Percentiles rank a stretch among this genome's conserved stretches.
Conservation (phyloP, 2,329 filamentous ascomycete species). For the Ceratocystis destructans region DNA sequence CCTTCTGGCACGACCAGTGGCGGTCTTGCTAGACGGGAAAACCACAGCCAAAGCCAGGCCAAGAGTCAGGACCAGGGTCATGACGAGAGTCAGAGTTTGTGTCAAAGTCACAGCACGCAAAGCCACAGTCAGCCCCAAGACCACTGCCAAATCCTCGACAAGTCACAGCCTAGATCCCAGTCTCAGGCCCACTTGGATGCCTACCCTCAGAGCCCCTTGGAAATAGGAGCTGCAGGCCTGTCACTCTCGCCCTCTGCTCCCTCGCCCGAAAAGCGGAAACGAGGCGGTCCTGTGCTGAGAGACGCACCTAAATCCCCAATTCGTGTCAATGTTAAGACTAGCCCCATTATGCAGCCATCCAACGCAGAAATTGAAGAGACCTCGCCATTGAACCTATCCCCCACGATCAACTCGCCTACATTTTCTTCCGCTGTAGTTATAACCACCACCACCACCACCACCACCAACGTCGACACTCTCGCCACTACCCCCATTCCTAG, state of each 20-base stretch:
- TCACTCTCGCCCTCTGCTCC: background rate
- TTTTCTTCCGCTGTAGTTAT: slow-evolving; percentile 6
- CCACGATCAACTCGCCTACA: background rate
- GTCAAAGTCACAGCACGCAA: no score
- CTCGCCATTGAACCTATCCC: slow-evolving; percentile 14
- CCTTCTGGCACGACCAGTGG: background rate
- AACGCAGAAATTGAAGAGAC: slow-evolving; percentile 17
- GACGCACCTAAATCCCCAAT: slow-evolving; percentile 43
- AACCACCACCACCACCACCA: slow-evolving; percentile 2
- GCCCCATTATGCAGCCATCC: slow-evolving; percentile 15
- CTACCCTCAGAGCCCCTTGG: background rate
- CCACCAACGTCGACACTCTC: background rate
- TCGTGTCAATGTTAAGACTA: slow-evolving; percentile 27
- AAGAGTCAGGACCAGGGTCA: background rate
- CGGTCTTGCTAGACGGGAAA: background rate
- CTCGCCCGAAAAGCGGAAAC: slow-evolving; percentile 7
- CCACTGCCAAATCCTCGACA: background rate
- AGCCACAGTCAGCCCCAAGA: background rate
- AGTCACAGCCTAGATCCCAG: background rate
- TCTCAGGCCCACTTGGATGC: background rate
- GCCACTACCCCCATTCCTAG: background rate
- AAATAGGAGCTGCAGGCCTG: slow-evolving; percentile 5
- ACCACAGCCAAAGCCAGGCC: background rate
- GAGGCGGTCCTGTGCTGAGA: slow-evolving; percentile 34
- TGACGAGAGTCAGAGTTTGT: background rate